Evolutionary conservation across 345 rosid species (phyloP), one percentile per base, ranked within the genome.

Genomic region (Brassica carinata): DNA sequence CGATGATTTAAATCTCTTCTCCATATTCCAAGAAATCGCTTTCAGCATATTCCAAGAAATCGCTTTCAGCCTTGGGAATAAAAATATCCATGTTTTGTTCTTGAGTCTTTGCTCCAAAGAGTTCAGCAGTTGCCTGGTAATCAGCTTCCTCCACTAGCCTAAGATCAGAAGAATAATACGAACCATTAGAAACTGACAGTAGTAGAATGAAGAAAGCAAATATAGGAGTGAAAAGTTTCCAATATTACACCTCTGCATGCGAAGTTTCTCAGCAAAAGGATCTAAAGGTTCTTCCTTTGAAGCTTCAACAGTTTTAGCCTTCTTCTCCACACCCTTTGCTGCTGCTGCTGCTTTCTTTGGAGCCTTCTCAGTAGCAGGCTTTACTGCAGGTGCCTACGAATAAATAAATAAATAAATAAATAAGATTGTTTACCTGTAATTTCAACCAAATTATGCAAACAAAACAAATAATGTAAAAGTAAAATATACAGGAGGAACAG

Each of bases 61-160:
- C 99, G 67, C 87, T 86, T 85, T 95, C 97, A 34, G 99, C 87
- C 84, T 95, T 91, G 10, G 98, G 99, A 72, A 95, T 90, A 64
- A 95, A 89, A 72, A 76, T 85, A 58, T 90, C 91, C 10, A 87
- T 79, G n/a, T 75, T 82, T 82, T 87, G 90, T 61, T 83, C 97
- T 73, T 86, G 91, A 23, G 67, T 88, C 72, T 74, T 89, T 82
- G 84, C 88, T 17, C 83, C 86, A 55, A 96, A 96, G 67, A 96
- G 86, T 78, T 93, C 97, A 72, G 84, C 77, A 33, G 96, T 93
- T 68, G 90, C 77, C 80, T 30, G 85, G 84, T 84, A 93, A 85
- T 91, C 99, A 71, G 99, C 93, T 88, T 96, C 98, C 85, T 96
- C 98, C 33, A 93, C 97, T 58, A 96, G 89, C 88, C 99, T 96